Evolutionary conservation across 2,329 filamentous ascomycete species (phyloP), one percentile per base, ranked within the genome.

Genomic region (Sphaerulina populicola): DNA sequence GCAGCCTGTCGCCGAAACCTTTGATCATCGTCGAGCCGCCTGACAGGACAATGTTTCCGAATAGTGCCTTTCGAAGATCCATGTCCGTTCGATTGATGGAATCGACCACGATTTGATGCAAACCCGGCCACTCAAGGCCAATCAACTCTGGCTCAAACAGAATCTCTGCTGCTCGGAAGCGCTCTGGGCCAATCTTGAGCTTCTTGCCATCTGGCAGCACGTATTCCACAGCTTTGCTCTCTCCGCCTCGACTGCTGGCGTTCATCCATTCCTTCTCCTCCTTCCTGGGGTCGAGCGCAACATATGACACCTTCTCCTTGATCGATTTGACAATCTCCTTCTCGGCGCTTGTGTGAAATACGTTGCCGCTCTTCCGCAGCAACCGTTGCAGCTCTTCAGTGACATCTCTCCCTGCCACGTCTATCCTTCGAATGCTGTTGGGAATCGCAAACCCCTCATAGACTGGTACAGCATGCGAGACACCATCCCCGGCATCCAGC

Each of bases 261-360:
- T 75, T 77, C 52, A 84, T 79, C 89, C 90, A 98, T 57, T 97
- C 93, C 72, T 95, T 95, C 73, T 98, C 93, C 70, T 98, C 93
- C 62, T 86, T 89, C 66, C 85, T 85, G 6, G 93, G 90, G 68
- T 97, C 90, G 47, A 86, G 73, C 21, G 93, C 89, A 36, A 98
- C 85, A 68, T 97, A 98, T 51, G 87, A 86, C 43, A 88, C 85
- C 66, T 86, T 87, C 77, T 98, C 93, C 74, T 98, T 98, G 73
- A 98, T 96, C 70, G 88, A 79, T 59, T 91, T 82, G 52, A 98
- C 93, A n/a, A 96, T 89, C 72, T 98, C 93, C 74, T 98, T 98
- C 76, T 98, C 93, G 10, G 93, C 93, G 67, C 89, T 96, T 14
- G 93, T 98, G 72, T 97, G 91, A 69, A 98, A 94, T 14, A 96